Base-by-base conservation (phyloP, 306 rosid genomes). In the Cucurbita maxima region DNA sequence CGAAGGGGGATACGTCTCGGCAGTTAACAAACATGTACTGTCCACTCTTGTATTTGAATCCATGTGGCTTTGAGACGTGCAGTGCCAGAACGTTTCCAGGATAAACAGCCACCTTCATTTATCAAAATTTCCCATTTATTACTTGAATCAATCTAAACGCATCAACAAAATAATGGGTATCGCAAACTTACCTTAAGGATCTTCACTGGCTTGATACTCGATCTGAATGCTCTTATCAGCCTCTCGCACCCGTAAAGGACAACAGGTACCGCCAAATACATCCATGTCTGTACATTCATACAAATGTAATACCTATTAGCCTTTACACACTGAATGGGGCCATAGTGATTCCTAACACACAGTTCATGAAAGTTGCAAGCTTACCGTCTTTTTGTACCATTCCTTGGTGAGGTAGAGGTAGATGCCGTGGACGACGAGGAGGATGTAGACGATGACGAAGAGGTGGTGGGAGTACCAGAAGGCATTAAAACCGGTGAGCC, bases 391-490 rank as follows among this genome's bases (percentile, higher is more conserved):
- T 4, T 82, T 70, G 72, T 84, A 82, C 90, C 90, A 86, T 18
- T 20, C 38, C 59, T 86, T 86, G 30, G 90, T 73, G 82, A 86
- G 82, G 78, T 84, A 86, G 45, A 86, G 88, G 4, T 71, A 38
- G 34, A 82, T 78, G 11, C 88, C 76, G 30, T 86, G 90, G 71
- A 86, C 81, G 7, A 86, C 76, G 51, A 86, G 90, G 43, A 86
- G 84, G 41, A 79, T 12, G 75, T 86, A 86, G 76, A 86, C 90
- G 13, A 83, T 76, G 71, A 86, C 81, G 51, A 86, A 86, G 12
- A 86, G 86, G 53, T 86, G 90, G 74, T 86, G 90, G 15, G 87
- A 86, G 70, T 86, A 86, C 90, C 90, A 86, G 74, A 86, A 86
- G 80, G 90, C 90, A 44, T 86, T 86, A 78, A 86, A 86, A 7